Percentiles rank a stretch among this genome's conserved stretches.
Conservation (phyloP, 441 rosid genomes). For the Erysimum cheiri region DNA sequence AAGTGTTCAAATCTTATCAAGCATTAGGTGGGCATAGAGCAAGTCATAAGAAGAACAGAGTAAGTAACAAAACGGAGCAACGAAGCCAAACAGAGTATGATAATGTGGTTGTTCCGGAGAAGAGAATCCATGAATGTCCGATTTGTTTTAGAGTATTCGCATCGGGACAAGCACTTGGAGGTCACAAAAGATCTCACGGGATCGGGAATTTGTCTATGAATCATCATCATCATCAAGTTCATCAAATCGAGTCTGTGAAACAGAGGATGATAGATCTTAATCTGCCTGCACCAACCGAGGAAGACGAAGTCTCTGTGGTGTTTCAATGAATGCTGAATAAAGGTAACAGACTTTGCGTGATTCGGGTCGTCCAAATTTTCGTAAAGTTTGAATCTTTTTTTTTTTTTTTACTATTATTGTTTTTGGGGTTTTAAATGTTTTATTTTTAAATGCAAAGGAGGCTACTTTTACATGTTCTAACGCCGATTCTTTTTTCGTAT, state of each 20-base stretch:
- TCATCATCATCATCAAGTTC: slow-evolving; percentile 24
- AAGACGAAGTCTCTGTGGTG: slow-evolving; percentile 77
- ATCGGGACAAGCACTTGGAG: slow-evolving; percentile 98
- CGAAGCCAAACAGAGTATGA: slow-evolving; percentile 43
- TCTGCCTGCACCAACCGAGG: slow-evolving; percentile 87
- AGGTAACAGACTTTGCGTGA: slow-evolving; percentile 62
- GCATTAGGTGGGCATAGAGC: slow-evolving; percentile 84
- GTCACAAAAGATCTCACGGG: slow-evolving; percentile 93
- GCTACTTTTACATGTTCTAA: slow-evolving; percentile 52
- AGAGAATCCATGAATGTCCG: slow-evolving; percentile 81
- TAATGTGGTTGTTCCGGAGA: slow-evolving; percentile 39
- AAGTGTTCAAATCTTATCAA: slow-evolving; percentile 70
- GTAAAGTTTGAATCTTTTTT: slow-evolving; percentile 46
- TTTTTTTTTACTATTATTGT: slow-evolving; percentile 35
- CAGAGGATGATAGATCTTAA: slow-evolving; percentile 81
- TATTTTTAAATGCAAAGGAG: slow-evolving; percentile 41
- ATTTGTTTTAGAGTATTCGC: slow-evolving; percentile 79
- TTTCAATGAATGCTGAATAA: slow-evolving; percentile 56
- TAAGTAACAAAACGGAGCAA: slow-evolving; percentile 39
- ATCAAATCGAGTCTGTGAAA: slow-evolving; percentile 40
- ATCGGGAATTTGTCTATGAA: slow-evolving; percentile 43
- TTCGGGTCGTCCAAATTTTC: slow-evolving; percentile 47
- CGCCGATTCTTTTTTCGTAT: slow-evolving; percentile 47
- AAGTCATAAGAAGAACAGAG: slow-evolving; percentile 67
- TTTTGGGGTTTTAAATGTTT: slow-evolving; percentile 36